These are phyloP conservation scores for Helotiales sp. DNA, from an alignment of 2,329 filamentous ascomycete species.

Conservation along the genomic window DNA sequence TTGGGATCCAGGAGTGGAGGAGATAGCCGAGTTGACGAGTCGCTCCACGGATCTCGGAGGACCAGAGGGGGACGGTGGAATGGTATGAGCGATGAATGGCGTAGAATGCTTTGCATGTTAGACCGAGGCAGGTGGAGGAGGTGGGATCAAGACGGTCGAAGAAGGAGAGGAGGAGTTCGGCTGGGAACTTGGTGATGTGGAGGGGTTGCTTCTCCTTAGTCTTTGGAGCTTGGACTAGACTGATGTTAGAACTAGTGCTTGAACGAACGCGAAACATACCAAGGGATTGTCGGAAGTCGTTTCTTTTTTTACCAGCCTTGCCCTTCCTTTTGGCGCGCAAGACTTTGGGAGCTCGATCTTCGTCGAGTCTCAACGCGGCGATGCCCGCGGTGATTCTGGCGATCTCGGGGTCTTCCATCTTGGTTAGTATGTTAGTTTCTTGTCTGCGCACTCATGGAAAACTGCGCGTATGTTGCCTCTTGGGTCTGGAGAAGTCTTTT, in stretches of 20 bases:
- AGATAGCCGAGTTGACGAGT: not conserved
- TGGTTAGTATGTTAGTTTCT: not conserved
- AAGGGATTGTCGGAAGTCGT: too few species aligned
- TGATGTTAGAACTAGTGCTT: too few species aligned
- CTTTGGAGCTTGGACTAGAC: too few species aligned
- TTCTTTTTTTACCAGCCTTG: too few species aligned
- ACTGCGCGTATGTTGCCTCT: too few species aligned
- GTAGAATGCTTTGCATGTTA: not conserved
- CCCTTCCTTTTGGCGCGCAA: not conserved
- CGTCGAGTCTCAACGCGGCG: not conserved
- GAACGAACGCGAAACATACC: too few species aligned
- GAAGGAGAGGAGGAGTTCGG: not conserved
- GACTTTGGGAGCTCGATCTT: not conserved
- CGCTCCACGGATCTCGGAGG: not conserved
- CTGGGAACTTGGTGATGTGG: not conserved
- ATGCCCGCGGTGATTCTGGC: not conserved
- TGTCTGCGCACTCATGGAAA: too few species aligned
- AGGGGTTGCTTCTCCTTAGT: not conserved
- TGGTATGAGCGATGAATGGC: not conserved
- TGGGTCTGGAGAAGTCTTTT: too few species aligned
- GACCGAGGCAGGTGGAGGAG: not conserved
- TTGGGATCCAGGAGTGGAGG: not conserved
- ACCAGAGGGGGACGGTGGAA: not conserved
- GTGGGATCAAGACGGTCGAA: not conserved
- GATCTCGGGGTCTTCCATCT: not conserved